A percentile compares a stretch with the other conserved stretches of the same genome.
Evolutionary conservation across 2,329 filamentous ascomycete species (phyloP).

Genomic region (Lecanicillium sp.): DNA sequence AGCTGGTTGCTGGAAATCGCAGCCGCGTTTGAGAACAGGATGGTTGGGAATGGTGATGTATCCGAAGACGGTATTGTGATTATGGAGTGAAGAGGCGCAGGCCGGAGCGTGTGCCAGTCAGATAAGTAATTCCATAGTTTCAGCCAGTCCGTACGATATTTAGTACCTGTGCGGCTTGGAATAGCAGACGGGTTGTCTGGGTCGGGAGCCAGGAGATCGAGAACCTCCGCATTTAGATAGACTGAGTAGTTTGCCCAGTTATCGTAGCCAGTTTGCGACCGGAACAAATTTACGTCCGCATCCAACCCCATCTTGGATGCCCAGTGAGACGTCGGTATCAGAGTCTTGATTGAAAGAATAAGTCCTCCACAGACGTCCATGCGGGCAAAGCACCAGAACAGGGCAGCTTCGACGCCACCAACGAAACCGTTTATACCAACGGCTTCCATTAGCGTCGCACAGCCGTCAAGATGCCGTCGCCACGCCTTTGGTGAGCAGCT

Average conservation of each 20-base stretch:
- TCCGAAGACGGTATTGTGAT: conserved; percentile 29
- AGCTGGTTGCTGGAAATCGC: conserved; percentile 48
- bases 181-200: no score
- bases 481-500: conserved; percentile 39
- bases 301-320: conserved; percentile 24
- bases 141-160: conserved; percentile 24
- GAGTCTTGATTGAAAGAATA: conserved; percentile 41
- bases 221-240: conserved; percentile 36
- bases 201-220: conserved; percentile 26
- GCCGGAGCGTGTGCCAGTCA: conserved; percentile 31
- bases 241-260: conserved; percentile 44
- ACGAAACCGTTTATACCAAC: conserved; percentile 43
- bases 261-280: conserved; percentile 26
- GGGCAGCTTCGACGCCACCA: conserved; percentile 38
- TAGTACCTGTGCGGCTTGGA: background rate
- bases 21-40: conserved; percentile 42
- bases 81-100: conserved; percentile 26
- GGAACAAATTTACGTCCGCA: conserved; percentile 26
- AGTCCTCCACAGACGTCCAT: conserved; percentile 48
- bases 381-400: conserved; percentile 48
- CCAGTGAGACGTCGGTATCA: conserved; percentile 41
- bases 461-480: conserved; percentile 44
- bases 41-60: conserved; percentile 39
- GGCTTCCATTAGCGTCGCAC: conserved; percentile 40
- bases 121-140: conserved; percentile 29